Evolutionary conservation across 805 yeast genomes (phyloP), one percentile per base, ranked within the genome.

Genomic region (Suhomyces faveliae): DNA sequence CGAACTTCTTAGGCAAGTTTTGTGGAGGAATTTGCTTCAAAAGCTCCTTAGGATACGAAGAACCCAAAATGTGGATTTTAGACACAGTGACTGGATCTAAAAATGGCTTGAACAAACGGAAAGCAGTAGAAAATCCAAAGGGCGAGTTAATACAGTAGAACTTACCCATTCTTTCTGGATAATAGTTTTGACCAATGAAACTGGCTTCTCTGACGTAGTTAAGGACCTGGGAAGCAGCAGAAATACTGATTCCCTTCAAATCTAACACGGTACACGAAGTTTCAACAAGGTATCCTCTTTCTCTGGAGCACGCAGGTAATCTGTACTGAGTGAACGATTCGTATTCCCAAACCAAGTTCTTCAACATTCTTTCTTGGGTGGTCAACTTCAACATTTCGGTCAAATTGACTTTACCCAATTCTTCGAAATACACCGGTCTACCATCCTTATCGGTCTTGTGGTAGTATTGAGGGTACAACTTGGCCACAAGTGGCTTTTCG

Each of bases 141-240:
- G 99, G 99, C 1, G 98, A 96, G 64, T 94, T 94, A 71, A 94
- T 89, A 60, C 91, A 74, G 72, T 90, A 92, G 66, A 92, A 94
- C 70, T 88, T 90, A 63, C 99, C 99, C 99, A 94, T 94, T 71
- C 98, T 87, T 77, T 94, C 99, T 12, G 99, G 99, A 67, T 94
- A 94, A 72, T 88, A 92, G 73, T 94, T 89, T 76, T 94, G 99
- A 50, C 98, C 97, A 60, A 94, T 89, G 61, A 80, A 74, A 11
- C 97, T 88, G 8, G 99, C 97, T 70, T 91, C 97, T 66, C 84
- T 84, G 47, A 94, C 96, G 69, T 90, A 94, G 10, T 85, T 76
- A 54, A 89, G 76, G 38, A 94, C 99, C 64, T 85, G 89, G 54
- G 85, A 83, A 21, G 96, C 96, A 42, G 94, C 72, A 20, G 86